phyloP scores from a whole-genome alignment of 2,329 filamentous ascomycete genomes.

The Colletotrichum incanum region DNA sequence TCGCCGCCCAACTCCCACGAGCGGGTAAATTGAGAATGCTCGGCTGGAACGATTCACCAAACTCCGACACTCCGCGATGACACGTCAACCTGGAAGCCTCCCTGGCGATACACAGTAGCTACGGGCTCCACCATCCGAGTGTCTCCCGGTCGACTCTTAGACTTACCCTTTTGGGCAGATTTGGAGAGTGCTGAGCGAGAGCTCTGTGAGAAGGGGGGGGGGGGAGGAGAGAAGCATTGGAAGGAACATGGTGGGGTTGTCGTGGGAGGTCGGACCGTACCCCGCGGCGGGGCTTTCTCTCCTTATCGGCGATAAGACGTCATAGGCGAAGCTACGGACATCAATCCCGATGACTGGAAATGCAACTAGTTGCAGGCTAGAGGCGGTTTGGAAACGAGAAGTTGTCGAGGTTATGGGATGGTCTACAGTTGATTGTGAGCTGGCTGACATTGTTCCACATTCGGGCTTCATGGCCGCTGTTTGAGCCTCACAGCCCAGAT shows the following conservation, averaged over 20 bases:
- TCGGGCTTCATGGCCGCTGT: not conserved
- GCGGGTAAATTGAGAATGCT: slow-evolving; percentile 9
- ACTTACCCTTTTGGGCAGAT: slow-evolving; percentile 21
- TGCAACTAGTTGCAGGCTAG: too few species aligned
- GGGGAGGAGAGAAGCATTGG: not conserved
- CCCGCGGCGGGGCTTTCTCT: slow-evolving; percentile 31
- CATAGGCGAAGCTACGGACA: slow-evolving; percentile 9
- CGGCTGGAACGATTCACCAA: not conserved
- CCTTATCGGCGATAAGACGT: slow-evolving; percentile 39
- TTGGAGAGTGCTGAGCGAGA: slow-evolving; percentile 8
- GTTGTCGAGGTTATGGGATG: not conserved
- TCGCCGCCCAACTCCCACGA: not conserved
- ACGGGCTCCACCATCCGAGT: not conserved
- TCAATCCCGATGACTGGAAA: too few species aligned
- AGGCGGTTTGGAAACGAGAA: too few species aligned
- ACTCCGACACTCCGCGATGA: not conserved
- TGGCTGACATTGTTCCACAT: not conserved
- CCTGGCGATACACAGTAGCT: not conserved
- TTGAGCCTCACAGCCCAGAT: slow-evolving; percentile 28
- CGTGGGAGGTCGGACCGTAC: slow-evolving; percentile 27
- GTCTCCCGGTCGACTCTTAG: slow-evolving; percentile 13
- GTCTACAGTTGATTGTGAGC: not conserved
- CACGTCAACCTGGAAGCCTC: not conserved
- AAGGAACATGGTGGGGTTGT: not conserved
- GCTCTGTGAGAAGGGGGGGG: not conserved